A percentile compares a stretch with the other conserved stretches of the same genome.
phyloP scores from a whole-genome alignment of 352 stramenopile genomes.

The Phytophthora nicotianae region DNA sequence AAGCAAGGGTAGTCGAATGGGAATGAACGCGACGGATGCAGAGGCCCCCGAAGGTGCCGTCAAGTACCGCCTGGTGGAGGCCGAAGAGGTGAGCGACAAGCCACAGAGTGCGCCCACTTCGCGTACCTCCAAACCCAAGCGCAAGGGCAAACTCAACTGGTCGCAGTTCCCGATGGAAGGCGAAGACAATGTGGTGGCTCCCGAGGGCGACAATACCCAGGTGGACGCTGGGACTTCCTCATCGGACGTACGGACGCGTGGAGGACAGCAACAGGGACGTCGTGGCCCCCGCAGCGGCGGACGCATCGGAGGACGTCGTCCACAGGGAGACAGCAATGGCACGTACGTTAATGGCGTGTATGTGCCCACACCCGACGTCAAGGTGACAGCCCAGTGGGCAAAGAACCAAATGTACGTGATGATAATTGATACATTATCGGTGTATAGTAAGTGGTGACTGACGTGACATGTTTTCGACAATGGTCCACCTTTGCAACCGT shows the following conservation, averaged over 20 bases:
- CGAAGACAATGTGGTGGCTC: conserved; percentile 28
- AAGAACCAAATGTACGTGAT: conserved; percentile 83
- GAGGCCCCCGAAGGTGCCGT: conserved; percentile 39
- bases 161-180: conserved; percentile 65
- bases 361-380: conserved; percentile 69
- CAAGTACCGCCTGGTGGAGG: conserved; percentile 87
- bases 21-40: conserved; percentile 30
- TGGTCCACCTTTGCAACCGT: neutral
- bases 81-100: conserved; percentile 71
- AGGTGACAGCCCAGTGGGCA: conserved; percentile 79
- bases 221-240: conserved; percentile 1
- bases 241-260: conserved; percentile 14
- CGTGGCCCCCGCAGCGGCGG: conserved; percentile 32
- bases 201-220: conserved; percentile 1
- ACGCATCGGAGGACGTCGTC: conserved; percentile 47
- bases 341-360: conserved; percentile 82
- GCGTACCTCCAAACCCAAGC: conserved; percentile 38
- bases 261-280: conserved; percentile 28
- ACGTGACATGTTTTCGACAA: neutral
- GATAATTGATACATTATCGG: neutral
- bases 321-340: conserved; percentile 60
- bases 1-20: conserved; percentile 28
- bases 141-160: conserved; percentile 81
- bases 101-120: conserved; percentile 11
- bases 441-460: conserved; percentile 3